Evolutionary conservation across 192 early-diverging fungal genomes (phyloP).

Genomic region (Fimicolochytrium jonesii): DNA sequence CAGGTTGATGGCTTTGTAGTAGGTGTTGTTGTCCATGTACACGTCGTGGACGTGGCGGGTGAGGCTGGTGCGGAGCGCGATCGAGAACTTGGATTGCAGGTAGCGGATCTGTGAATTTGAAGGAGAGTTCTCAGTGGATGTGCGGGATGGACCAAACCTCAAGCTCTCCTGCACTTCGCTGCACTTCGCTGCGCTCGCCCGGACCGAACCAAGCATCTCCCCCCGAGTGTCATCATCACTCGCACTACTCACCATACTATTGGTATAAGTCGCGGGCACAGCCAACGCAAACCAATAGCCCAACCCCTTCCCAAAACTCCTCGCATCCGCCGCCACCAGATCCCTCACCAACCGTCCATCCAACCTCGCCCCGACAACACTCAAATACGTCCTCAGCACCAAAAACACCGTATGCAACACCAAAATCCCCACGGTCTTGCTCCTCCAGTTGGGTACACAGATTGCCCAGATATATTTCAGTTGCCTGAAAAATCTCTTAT

Average conservation of each 20-base stretch:
- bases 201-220: too few relatives aligned
- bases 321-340: conserved; percentile 77
- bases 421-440: conserved; percentile 78
- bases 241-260: conserved; percentile 98
- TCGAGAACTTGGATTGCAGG: conserved; percentile 48
- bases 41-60: conserved; percentile 83
- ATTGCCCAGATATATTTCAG: conserved; percentile 69
- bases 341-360: conserved; percentile 95
- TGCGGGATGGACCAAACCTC: too few relatives aligned
- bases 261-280: conserved; percentile 94
- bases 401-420: conserved; percentile 80
- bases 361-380: conserved; percentile 85
- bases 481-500: conserved; percentile 38
- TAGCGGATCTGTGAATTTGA: conserved; percentile 12
- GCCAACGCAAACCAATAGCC: conserved; percentile 91
- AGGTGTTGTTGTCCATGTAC: conserved; percentile 88
- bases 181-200: too few relatives aligned
- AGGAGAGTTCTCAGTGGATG: too few relatives aligned
- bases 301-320: conserved; percentile 79
- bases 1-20: conserved; percentile 89
- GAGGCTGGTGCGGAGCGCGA: conserved; percentile 49
- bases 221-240: too few relatives aligned
- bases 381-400: conserved; percentile 85
- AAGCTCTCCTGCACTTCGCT: too few relatives aligned
- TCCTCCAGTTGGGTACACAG: conserved; percentile 71